Conservation (phyloP, 805 yeast genomes). For the Candida ponderosae region DNA sequence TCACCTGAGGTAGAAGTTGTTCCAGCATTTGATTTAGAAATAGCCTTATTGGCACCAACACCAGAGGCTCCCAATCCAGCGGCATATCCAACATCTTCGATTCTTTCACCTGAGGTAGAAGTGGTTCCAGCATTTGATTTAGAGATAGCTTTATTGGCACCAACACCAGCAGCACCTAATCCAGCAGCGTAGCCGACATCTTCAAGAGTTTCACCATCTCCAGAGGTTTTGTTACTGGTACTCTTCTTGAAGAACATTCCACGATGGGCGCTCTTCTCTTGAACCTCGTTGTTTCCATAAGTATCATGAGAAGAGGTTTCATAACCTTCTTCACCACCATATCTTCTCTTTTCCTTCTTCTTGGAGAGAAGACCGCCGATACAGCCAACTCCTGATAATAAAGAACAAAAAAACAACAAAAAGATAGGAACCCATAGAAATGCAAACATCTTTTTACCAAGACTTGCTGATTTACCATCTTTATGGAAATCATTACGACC, state of each 20-base stretch:
- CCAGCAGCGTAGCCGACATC: constrained; percentile 8
- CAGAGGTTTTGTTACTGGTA: neutral
- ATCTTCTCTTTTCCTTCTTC: constrained; percentile 8
- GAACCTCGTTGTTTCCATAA: constrained; percentile 17
- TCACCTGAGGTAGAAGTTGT: neutral
- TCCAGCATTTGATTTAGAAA: neutral
- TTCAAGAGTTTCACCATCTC: neutral
- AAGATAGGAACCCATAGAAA: constrained; percentile 53
- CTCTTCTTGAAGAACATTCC: constrained; percentile 11
- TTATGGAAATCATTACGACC: constrained; percentile 41
- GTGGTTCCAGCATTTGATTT: neutral
- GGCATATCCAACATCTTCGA: neutral
- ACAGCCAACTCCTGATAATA: constrained; percentile 16
- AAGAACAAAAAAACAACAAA: constrained; percentile 11
- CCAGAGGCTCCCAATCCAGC: constrained; percentile 4
- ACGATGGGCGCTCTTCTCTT: constrained; percentile 9
- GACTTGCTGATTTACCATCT: constrained; percentile 30
- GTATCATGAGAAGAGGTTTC: constrained; percentile 20
- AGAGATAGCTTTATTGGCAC: neutral
- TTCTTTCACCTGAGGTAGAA: neutral
- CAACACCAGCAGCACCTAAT: neutral
- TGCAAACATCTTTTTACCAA: constrained; percentile 48
- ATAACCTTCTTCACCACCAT: constrained; percentile 10
- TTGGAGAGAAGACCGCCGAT: constrained; percentile 5
- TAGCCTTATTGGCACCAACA: neutral